Conservation (phyloP, 148 eudicot genomes). For the Dianthus caryophyllus region DNA sequence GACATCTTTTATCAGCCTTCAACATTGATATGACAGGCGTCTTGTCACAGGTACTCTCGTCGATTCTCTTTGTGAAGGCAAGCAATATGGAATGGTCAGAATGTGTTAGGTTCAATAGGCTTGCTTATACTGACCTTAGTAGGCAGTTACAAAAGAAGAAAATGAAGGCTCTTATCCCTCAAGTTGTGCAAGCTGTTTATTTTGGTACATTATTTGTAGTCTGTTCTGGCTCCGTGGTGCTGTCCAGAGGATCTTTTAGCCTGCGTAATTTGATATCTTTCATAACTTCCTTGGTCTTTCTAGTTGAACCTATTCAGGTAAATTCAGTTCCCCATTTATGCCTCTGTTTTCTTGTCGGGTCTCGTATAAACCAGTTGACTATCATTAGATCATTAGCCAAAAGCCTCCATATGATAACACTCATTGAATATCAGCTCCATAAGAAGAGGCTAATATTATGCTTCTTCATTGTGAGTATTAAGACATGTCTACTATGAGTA, state of each 20-base stretch:
- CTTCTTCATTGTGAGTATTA: background rate
- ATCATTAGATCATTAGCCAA: too few relatives aligned
- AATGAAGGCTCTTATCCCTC: constrained; percentile 90
- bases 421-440: too few relatives aligned
- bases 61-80: constrained; percentile 87
- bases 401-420: too few relatives aligned
- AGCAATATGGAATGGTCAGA: constrained; percentile 78
- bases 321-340: constrained; percentile 1
- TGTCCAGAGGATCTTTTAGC: constrained; percentile 56
- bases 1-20: background rate
- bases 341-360: background rate
- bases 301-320: constrained; percentile 95
- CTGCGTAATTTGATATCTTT: constrained; percentile 59
- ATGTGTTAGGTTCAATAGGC: constrained; percentile 56
- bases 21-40: constrained; percentile 10
- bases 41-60: constrained; percentile 72
- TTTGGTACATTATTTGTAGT: constrained; percentile 56
- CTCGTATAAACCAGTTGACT: too few relatives aligned
- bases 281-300: constrained; percentile 71
- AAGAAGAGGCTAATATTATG: background rate
- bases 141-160: constrained; percentile 60
- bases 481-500: background rate
- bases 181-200: constrained; percentile 68
- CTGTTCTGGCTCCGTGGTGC: constrained; percentile 53
- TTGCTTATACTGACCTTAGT: constrained; percentile 61